Base-by-base conservation (phyloP, 768 basidiomycete species). In the Sutorius australiensis region DNA sequence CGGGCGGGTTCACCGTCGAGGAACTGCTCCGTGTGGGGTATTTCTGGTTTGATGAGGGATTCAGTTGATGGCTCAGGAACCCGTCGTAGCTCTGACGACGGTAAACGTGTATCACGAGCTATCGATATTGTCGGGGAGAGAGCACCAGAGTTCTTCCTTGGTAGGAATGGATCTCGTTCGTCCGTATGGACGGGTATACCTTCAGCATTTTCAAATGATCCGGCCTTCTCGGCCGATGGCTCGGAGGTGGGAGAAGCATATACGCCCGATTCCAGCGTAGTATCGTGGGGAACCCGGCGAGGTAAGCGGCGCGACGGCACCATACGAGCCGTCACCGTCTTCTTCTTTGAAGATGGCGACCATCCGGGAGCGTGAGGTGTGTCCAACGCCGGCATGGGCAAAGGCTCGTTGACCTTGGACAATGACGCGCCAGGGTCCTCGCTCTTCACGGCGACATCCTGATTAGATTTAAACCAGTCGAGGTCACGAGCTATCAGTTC, bases 401-500 rank as follows among this genome's bases (percentile, higher is more conserved):
- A 46, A 11, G 50, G 33, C 36, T 55, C 56, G 1, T 27, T 33
- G 4, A 10, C 32, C 31, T 36, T 50, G 39, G 45, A 45, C 8
- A 41, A 32, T 8, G 56, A 24, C 32, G 21, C 13, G 16, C 8
- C n/a, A 33, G 37, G 21, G 0, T 50, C 56, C 11, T 41, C 48
- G 3, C 50, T 43, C 24, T 12, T 34, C 16, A 30, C 9, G 2
- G n/a, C 27, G 6, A 14, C 5, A 6, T 11, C 37, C 27, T 57
- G 68, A 19, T 51, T 55, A 0, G 60, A 50, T 39, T 59, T 70
- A 27, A 60, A 71, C 61, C 64, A 69, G 38, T 68, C 61, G 36
- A 69, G 56, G 37, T 69, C 68, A 34, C 67, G 68, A 13, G 66
- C 61, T 32, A 61, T 40, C 13, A 71, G 54, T 9, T 56, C 57